Percentiles rank a stretch among this genome's conserved stretches.
phyloP scores from a whole-genome alignment of 2,329 filamentous ascomycete species.

The Elsinoe arachidis region DNA sequence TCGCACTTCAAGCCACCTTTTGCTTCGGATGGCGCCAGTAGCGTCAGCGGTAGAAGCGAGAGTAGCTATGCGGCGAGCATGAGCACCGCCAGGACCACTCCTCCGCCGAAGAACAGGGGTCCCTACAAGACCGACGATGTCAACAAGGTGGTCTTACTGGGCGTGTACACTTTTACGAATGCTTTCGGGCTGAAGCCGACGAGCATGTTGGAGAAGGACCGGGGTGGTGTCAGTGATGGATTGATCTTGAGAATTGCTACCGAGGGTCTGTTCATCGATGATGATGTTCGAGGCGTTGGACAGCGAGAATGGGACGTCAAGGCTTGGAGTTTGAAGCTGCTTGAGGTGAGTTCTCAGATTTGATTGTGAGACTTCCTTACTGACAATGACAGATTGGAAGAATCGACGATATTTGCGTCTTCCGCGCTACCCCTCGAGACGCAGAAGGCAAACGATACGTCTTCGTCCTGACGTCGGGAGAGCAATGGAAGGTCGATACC shows the following conservation, averaged over 20 bases:
- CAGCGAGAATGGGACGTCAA: conserved; percentile 98
- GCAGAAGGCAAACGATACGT: conserved; percentile 53
- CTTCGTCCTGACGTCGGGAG: conserved; percentile 50
- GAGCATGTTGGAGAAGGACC: conserved; percentile 80
- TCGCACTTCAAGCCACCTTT: conserved; percentile 3
- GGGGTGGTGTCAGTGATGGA: conserved; percentile 80
- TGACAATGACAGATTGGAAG: conserved; percentile 15
- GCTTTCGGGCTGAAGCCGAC: conserved; percentile 79
- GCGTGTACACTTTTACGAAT: conserved; percentile 87
- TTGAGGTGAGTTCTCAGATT: conserved; percentile 55
- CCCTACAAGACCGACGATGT: conserved; percentile 84
- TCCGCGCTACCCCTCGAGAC: conserved; percentile 51
- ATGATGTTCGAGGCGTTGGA: conserved; percentile 82
- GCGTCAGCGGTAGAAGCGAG: conserved; percentile 58
- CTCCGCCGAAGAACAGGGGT: conserved; percentile 67
- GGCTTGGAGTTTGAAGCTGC: conserved; percentile 88
- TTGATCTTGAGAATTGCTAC: conserved; percentile 86
- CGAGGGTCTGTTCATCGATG: conserved; percentile 93
- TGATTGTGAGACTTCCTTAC: background rate
- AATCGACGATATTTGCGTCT: conserved; percentile 32
- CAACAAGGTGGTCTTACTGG: conserved; percentile 91
- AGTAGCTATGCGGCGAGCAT: conserved; percentile 79
- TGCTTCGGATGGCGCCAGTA: conserved; percentile 18
- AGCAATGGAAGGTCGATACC: conserved; percentile 55
- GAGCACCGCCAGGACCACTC: conserved; percentile 74